Evolutionary conservation across 257 asterid species (phyloP), one percentile per base, ranked within the genome.

Genomic region (Penstemon eatonii): DNA sequence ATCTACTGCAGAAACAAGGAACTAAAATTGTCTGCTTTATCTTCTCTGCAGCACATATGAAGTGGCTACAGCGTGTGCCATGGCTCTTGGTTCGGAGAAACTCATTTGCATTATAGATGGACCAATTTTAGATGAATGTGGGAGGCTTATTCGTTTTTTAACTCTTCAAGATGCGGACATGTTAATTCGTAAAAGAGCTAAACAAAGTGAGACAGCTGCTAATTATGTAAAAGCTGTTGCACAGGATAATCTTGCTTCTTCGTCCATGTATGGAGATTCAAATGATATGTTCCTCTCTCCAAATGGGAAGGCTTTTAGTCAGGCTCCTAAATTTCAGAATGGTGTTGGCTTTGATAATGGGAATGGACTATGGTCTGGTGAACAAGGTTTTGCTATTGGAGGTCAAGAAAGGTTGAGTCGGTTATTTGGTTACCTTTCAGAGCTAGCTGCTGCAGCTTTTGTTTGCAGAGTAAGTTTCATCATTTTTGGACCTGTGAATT

Each of bases 401-500:
- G 99, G 96, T 72, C 96, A 87, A 79, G 99, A 94, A 82, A 84
- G 93, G 78, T 77, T 84, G 76, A 86, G 97, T 60, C 83, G 93
- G 25, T 80, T 78, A 75, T 79, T 85, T 75, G 99, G 99, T 65
- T 89, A 89, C 77, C 88, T 87, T 58, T 89, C 96, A n/a, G 99
- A 94, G 74, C 73, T 94, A 77, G 97, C 96, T 45, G 99, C 99
- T 33, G 99, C 99, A 57, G 94, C 99, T 66, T 94, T 89, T 84
- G 99, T 91, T 74, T 94, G 99, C 84, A 87, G 90, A 80, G 99
- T 94, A 70, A 70, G 89, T 73, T 13, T 60, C 71, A 37, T 1
- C 25, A 19, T 1, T 25, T 25, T 25, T 25, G 33, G 39, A 62
- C 66, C 33, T 36, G 44, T 62, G 54, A 46, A 42, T 50, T 53